Percentiles rank a stretch among this genome's conserved stretches.
Evolutionary conservation across 2,329 filamentous ascomycete genomes (phyloP).

Genomic region (Neonectria hederae): DNA sequence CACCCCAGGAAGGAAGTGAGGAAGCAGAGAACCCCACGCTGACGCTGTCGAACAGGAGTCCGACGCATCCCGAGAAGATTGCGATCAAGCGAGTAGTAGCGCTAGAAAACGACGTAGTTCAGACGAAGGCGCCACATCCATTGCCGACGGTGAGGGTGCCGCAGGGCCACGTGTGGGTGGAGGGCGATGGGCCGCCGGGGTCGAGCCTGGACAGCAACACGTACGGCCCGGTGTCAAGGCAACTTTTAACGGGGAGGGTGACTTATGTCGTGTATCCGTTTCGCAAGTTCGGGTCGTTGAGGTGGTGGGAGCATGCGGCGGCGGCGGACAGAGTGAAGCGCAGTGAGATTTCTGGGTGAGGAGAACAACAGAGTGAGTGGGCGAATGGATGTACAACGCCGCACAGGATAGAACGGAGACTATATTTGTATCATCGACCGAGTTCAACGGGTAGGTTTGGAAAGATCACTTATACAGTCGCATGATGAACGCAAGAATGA

Average conservation of each 20-base stretch:
- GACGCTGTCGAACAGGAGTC: slow-evolving; percentile 63
- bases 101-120: slow-evolving; percentile 80
- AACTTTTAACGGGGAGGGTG: slow-evolving; percentile 78
- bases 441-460: background rate
- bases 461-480: background rate
- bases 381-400: background rate
- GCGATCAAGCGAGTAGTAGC: slow-evolving; percentile 87
- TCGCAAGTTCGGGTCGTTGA: slow-evolving; percentile 64
- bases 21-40: slow-evolving; percentile 7
- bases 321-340: slow-evolving; percentile 23
- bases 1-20: background rate
- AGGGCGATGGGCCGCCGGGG: slow-evolving; percentile 81
- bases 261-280: slow-evolving; percentile 77
- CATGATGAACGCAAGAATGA: background rate
- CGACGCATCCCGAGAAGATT: slow-evolving; percentile 72
- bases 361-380: slow-evolving; percentile 13
- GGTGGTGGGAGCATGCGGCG: slow-evolving; percentile 63
- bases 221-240: slow-evolving; percentile 84
- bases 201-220: slow-evolving; percentile 85
- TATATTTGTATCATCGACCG: background rate
- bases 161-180: slow-evolving; percentile 90
- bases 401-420: background rate
- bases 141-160: slow-evolving; percentile 71
- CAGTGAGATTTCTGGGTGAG: slow-evolving; percentile 38
- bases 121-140: slow-evolving; percentile 70